Base-by-base conservation (phyloP, 2,329 filamentous ascomycete species). In the Phialophora expanda region DNA sequence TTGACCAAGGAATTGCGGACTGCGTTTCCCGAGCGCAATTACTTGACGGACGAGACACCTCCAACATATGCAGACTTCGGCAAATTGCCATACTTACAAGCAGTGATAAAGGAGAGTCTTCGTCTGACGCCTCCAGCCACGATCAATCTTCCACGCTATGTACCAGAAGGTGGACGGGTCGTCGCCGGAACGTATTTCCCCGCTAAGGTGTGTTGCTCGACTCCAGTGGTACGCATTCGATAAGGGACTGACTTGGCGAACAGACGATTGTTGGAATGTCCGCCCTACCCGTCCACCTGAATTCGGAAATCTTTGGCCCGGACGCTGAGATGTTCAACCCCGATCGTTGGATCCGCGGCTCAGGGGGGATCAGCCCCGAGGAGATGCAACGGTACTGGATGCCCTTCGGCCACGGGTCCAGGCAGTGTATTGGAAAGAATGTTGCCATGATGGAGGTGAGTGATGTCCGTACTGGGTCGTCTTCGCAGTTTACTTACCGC, bases 381-480 rank as follows among this genome's bases (percentile, higher is more conserved):
- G 55, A 57, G 55, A 57, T 57, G 55, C 55, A 57, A 44, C 55
- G 55, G 55, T 57, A 57, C 55, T 57, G 55, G 55, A 57, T 57
- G 55, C 55, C 55, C 55, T 57, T 57, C 38, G 55, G 55, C 4
- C 55, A 57, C 34, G 55, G 55, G 34, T 57, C 55, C 22, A 57
- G 55, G 22, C 55, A 57, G 55, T 57, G 55, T 28, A 57, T 57
- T 22, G 55, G 55, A 20, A 57, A 57, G 55, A 57, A 57, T n/a
- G 55, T 57, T 28, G 55, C 55, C 38, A 57, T 57, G 55, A 57
- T 57, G 55, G 55, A 57, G 55, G 55, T 57, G 55, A 57, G 55
- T 57, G 20, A 44, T 24, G 20, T 14, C 22, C 22, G 50, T 26
- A 26, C 20, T n/a, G 17, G 38, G 12, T n/a, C 14, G 14, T 8